phyloP scores from a whole-genome alignment of 306 rosid species.

The Lathyrus oleraceus region DNA sequence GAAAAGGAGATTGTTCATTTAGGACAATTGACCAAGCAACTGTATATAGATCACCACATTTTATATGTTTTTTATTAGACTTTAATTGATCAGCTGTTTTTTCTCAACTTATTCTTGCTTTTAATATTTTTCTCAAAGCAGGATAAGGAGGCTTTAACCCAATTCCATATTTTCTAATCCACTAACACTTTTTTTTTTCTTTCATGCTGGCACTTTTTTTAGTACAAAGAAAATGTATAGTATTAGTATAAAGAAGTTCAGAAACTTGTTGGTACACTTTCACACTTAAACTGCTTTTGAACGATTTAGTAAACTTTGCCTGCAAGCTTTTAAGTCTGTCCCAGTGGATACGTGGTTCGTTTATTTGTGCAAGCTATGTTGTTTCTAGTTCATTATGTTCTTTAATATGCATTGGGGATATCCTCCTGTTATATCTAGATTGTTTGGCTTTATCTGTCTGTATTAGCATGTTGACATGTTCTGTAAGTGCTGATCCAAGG shows the following conservation, averaged over 20 bases:
- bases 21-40: not conserved
- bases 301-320: not conserved
- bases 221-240: not conserved
- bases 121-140: not conserved
- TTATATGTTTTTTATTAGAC: not conserved
- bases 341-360: not conserved
- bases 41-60: not conserved
- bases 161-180: not conserved
- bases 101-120: not conserved
- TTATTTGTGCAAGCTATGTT: conserved; percentile 2
- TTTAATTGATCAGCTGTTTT: not conserved
- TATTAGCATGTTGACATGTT: conserved; percentile 1
- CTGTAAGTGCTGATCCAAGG: conserved; percentile 1
- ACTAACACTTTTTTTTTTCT: not conserved
- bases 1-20: not conserved
- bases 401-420: not conserved
- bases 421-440: conserved; percentile 6
- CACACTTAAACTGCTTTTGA: not conserved
- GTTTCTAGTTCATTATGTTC: conserved; percentile 3
- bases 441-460: not conserved
- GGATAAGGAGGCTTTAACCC: conserved; percentile 5
- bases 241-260: not conserved
- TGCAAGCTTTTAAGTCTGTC: conserved; percentile 16
- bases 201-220: not conserved
- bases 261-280: not conserved